phyloP scores from a whole-genome alignment of 495 filamentous ascomycete species.

The Lophiostoma macrostomum region DNA sequence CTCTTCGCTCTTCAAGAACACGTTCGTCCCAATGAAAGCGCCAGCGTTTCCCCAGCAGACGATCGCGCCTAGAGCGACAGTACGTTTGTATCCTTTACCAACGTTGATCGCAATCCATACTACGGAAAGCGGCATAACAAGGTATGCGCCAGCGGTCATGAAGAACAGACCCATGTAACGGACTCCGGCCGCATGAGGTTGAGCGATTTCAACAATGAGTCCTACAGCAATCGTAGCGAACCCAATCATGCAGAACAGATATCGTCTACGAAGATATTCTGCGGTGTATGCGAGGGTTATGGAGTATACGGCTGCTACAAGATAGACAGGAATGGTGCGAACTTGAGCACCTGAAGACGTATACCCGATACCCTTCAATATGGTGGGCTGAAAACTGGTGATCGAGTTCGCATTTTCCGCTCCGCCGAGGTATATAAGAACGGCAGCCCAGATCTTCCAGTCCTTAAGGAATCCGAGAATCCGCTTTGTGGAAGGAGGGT shows the following conservation, averaged over 20 bases:
- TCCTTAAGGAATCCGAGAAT: constrained; percentile 10
- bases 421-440: constrained; percentile 16
- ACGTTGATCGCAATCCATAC: constrained; percentile 30
- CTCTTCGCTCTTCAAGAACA: constrained; percentile 22
- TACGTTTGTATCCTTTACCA: constrained; percentile 31
- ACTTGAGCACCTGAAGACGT: constrained; percentile 60
- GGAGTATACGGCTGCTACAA: constrained; percentile 56
- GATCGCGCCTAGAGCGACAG: constrained; percentile 21
- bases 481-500: background rate
- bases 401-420: constrained; percentile 54
- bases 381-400: constrained; percentile 65
- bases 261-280: constrained; percentile 57
- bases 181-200: constrained; percentile 51
- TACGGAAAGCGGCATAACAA: constrained; percentile 48
- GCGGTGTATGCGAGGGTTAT: constrained; percentile 55
- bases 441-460: constrained; percentile 30
- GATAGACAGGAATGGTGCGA: constrained; percentile 64
- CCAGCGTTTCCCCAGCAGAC: constrained; percentile 29
- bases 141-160: constrained; percentile 59
- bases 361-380: constrained; percentile 39
- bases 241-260: constrained; percentile 58
- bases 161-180: constrained; percentile 72
- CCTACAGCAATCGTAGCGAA: constrained; percentile 57
- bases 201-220: constrained; percentile 52
- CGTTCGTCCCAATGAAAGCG: constrained; percentile 26